phyloP scores from a whole-genome alignment of 495 filamentous ascomycete genomes.

The Lepidopterella palustris region DNA sequence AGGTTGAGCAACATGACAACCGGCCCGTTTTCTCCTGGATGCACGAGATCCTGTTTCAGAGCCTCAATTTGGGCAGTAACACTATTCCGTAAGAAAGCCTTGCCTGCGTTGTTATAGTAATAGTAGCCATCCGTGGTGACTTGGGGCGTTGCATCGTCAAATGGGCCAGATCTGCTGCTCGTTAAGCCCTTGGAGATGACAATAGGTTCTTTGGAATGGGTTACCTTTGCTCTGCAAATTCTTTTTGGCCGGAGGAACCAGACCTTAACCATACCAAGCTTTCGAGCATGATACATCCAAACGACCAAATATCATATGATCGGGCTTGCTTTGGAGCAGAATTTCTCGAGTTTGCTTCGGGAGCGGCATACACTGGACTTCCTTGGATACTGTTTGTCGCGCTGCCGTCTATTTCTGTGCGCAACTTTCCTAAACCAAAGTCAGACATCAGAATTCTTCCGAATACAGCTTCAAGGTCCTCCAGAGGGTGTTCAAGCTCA shows the following conservation, averaged over 20 bases:
- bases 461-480: neutral
- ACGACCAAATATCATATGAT: constrained; percentile 5
- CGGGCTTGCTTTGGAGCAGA: neutral
- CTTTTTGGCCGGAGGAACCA: neutral
- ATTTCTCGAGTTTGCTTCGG: neutral
- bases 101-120: neutral
- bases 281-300: constrained; percentile 4
- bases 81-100: neutral
- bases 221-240: neutral
- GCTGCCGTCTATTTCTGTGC: neutral
- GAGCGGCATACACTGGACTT: neutral
- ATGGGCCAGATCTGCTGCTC: neutral
- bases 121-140: neutral
- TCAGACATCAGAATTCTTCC: neutral
- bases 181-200: neutral
- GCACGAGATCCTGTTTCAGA: neutral
- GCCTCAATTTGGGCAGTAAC: neutral
- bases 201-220: neutral
- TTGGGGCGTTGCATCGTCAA: neutral
- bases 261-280: neutral
- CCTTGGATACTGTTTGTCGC: neutral
- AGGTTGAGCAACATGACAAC: neutral
- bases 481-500: neutral
- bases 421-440: constrained; percentile 4
- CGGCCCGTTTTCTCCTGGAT: neutral